A percentile compares a stretch with the other conserved stretches of the same genome.
phyloP scores from a whole-genome alignment of 495 filamentous ascomycete genomes.

The Aspergillus funiculosus region DNA sequence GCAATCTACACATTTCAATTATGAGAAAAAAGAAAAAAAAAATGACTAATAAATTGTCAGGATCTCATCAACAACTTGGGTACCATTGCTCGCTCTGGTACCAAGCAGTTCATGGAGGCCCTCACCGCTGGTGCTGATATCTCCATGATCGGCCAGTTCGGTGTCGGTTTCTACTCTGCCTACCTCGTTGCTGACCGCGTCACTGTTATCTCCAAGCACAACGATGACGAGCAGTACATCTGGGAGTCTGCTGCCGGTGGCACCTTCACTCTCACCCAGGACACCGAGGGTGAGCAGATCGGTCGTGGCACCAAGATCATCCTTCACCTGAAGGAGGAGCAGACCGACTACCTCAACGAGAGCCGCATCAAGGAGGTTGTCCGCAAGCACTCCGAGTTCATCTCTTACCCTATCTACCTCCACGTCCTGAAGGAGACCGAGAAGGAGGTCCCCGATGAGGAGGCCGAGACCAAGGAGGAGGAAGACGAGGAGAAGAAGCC shows the following conservation, averaged over 20 bases:
- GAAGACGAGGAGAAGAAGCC: conserved; percentile 81
- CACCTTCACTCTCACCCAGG: conserved; percentile 88
- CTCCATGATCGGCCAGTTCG: conserved; percentile 99
- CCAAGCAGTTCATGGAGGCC: conserved; percentile 99
- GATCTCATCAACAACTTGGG: conserved; percentile 99
- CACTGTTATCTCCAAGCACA: conserved; percentile 94
- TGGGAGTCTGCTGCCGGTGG: conserved; percentile 98
- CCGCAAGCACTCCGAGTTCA: conserved; percentile 99
- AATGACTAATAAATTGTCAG: conserved; percentile 31
- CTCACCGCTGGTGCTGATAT: conserved; percentile 97
- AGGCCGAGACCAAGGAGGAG: conserved; percentile 75
- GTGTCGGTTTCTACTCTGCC: conserved; percentile 99
- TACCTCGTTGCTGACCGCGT: conserved; percentile 98
- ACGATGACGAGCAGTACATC: conserved; percentile 99
- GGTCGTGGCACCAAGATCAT: conserved; percentile 97
- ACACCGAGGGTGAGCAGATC: conserved; percentile 84
- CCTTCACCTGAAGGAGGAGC: conserved; percentile 98
- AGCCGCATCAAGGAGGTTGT: conserved; percentile 99
- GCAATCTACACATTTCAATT: not conserved
- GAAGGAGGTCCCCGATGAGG: conserved; percentile 97
- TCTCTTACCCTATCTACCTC: conserved; percentile 99
- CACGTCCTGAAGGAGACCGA: conserved; percentile 98
- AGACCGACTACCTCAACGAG: conserved; percentile 96
- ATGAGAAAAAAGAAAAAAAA: not conserved
- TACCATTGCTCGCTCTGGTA: conserved; percentile 97